These are phyloP conservation scores for Colletotrichum sp. DNA, from an alignment of 2,329 filamentous ascomycete genomes.

Conservation along the genomic window DNA sequence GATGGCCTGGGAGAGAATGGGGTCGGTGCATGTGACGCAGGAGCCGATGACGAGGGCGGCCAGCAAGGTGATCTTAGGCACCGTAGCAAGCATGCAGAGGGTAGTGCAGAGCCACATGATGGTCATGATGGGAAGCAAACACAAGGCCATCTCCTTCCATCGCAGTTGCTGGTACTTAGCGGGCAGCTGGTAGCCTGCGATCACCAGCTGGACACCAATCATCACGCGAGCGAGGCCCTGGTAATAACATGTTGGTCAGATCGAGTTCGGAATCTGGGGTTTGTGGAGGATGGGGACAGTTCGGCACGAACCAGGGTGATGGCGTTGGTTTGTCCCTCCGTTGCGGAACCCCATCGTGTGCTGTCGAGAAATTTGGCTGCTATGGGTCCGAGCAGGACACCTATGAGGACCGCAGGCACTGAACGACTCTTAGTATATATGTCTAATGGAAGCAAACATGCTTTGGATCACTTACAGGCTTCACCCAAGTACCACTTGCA, in stretches of 20 bases:
- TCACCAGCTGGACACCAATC: constrained; percentile 66
- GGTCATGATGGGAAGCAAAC: constrained; percentile 64
- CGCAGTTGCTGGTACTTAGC: constrained; percentile 56
- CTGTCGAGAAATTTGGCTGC: constrained; percentile 57
- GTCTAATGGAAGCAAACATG: rapidly evolving
- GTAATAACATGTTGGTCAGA: neutral
- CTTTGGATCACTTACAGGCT: constrained; percentile 44
- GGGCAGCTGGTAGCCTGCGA: constrained; percentile 66
- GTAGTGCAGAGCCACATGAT: constrained; percentile 66
- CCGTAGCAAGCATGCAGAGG: constrained; percentile 57
- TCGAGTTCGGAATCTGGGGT: neutral
- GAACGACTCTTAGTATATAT: neutral
- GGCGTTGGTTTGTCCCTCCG: constrained; percentile 29
- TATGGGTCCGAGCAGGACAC: constrained; percentile 59
- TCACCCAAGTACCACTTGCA: constrained; percentile 60
- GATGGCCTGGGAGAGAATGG: constrained; percentile 64
- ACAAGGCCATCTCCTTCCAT: constrained; percentile 59
- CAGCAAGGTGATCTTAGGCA: constrained; percentile 60
- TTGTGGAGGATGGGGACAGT: neutral
- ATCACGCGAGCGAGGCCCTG: constrained; percentile 59
- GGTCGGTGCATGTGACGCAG: constrained; percentile 67
- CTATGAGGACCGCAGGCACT: constrained; percentile 62
- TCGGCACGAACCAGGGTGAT: constrained; percentile 42
- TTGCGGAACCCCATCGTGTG: constrained; percentile 41
- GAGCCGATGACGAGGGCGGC: constrained; percentile 63